Evolutionary conservation across 192 early-diverging fungal genomes (phyloP).

Genomic region (Backusella sp.): DNA sequence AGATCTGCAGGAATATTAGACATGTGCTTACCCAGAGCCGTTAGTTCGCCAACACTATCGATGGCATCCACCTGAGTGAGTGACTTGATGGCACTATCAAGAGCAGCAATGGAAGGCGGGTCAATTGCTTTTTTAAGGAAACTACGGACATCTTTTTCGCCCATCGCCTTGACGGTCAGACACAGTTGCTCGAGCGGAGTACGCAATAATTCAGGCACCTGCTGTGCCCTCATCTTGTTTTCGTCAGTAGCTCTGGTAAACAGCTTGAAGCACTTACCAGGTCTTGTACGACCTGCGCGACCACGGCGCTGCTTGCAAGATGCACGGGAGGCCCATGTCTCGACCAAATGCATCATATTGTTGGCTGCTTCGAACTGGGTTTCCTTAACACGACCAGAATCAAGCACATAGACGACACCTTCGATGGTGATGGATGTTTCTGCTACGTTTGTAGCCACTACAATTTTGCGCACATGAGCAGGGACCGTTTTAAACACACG

Average conservation of each 20-base stretch:
- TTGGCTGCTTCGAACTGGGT: slow-evolving; percentile 50
- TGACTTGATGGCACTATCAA: slow-evolving; percentile 56
- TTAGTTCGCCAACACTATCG: slow-evolving; percentile 47
- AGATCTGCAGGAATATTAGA: slow-evolving; percentile 73
- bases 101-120: slow-evolving; percentile 57
- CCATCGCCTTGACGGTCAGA: slow-evolving; percentile 66
- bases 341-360: slow-evolving; percentile 60
- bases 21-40: slow-evolving; percentile 70
- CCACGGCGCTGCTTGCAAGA: slow-evolving; percentile 64
- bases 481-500: slow-evolving; percentile 60
- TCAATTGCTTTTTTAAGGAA: slow-evolving; percentile 64
- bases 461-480: slow-evolving; percentile 61
- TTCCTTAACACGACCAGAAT: slow-evolving; percentile 68
- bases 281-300: slow-evolving; percentile 79
- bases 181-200: slow-evolving; percentile 86
- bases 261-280: slow-evolving; percentile 75
- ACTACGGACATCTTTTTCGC: slow-evolving; percentile 48
- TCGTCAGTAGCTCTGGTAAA: slow-evolving; percentile 48
- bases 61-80: slow-evolving; percentile 66
- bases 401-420: slow-evolving; percentile 71
- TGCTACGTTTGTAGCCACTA: slow-evolving; percentile 78
- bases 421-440: slow-evolving; percentile 86
- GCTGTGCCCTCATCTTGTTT: slow-evolving; percentile 53
- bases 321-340: slow-evolving; percentile 46
- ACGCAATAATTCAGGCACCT: slow-evolving; percentile 76